phyloP scores from a whole-genome alignment of 768 basidiomycete genomes.

The Lentinula detonsa region DNA sequence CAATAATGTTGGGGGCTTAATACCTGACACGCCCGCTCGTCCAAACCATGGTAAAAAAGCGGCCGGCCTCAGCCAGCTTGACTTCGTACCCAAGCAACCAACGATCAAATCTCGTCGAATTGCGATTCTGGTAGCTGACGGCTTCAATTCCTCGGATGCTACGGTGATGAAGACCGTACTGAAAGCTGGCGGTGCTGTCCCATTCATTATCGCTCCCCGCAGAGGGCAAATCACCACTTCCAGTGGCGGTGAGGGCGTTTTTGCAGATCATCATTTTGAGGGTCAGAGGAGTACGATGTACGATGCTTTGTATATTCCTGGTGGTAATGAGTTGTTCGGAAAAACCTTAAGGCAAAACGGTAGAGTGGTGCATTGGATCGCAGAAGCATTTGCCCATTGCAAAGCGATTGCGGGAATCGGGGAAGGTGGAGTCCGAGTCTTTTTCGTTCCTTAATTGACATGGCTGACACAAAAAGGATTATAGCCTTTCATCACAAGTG shows the following conservation, averaged over 20 bases:
- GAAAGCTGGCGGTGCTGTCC: conserved; percentile 38
- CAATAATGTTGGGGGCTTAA: conserved; percentile 50
- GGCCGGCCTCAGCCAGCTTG: conserved; percentile 51
- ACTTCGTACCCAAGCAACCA: conserved; percentile 47
- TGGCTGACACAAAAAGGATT: too few species aligned
- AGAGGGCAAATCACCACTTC: conserved; percentile 47
- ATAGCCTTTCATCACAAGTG: too few species aligned
- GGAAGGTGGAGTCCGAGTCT: conserved; percentile 41
- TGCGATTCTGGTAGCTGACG: conserved; percentile 71
- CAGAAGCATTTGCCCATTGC: conserved; percentile 83
- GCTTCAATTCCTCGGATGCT: conserved; percentile 60
- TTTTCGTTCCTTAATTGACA: too few species aligned
- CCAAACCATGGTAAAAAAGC: conserved; percentile 55
- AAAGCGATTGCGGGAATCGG: conserved; percentile 80
- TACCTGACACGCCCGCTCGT: conserved; percentile 45
- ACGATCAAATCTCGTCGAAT: conserved; percentile 65
- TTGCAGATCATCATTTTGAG: conserved; percentile 69
- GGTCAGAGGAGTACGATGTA: conserved; percentile 79
- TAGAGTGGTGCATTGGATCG: conserved; percentile 72
- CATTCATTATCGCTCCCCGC: conserved; percentile 61
- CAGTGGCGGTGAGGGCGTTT: conserved; percentile 28
- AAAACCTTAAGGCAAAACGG: conserved; percentile 55
- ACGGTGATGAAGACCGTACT: conserved; percentile 46
- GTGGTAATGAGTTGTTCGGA: conserved; percentile 51
- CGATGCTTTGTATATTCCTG: conserved; percentile 76